Percentiles rank a stretch among this genome's conserved stretches.
Evolutionary conservation across 2,329 filamentous ascomycete genomes (phyloP).

Genomic region (Cladosporium sp.): DNA sequence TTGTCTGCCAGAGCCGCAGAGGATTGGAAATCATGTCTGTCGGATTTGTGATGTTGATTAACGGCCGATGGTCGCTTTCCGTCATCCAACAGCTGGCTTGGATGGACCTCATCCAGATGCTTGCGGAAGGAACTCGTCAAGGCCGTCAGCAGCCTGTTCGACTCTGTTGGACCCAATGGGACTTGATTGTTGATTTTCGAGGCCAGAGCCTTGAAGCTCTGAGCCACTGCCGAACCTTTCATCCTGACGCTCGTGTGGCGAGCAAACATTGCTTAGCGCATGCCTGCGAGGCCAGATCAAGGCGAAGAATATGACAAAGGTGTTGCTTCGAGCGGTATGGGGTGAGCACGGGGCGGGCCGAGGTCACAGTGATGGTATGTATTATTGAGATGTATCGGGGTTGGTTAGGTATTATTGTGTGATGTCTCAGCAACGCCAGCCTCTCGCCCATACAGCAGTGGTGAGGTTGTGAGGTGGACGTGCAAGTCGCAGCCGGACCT

Average conservation of each 20-base stretch:
- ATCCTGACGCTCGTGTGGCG: slow-evolving; percentile 34
- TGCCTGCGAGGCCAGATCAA: too few species aligned
- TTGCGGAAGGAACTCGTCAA: slow-evolving; percentile 60
- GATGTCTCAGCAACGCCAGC: too few species aligned
- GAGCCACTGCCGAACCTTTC: slow-evolving; percentile 46
- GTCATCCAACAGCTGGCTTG: slow-evolving; percentile 28
- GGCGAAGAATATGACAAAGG: too few species aligned
- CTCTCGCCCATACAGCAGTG: too few species aligned
- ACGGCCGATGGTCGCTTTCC: slow-evolving; percentile 1
- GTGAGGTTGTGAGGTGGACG: too few species aligned
- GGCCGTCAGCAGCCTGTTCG: slow-evolving; percentile 54
- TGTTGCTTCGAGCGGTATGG: too few species aligned
- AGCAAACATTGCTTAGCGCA: slow-evolving; percentile 15
- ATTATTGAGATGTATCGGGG: too few species aligned
- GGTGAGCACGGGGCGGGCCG: too few species aligned
- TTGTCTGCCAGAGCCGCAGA: slow-evolving; percentile 37
- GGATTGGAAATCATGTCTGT: slow-evolving; percentile 23
- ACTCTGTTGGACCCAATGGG: slow-evolving; percentile 54
- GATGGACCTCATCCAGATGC: slow-evolving; percentile 58
- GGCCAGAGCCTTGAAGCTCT: slow-evolving; percentile 46
- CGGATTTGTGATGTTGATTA: slow-evolving; percentile 20
- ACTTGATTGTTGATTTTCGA: slow-evolving; percentile 50
- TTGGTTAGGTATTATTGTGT: too few species aligned
- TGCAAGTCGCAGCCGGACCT: too few species aligned
- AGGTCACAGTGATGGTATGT: too few species aligned